Evolutionary conservation across 176 grass and related monocot genomes (phyloP).

Genomic region (Cenchrus fungigraminus): DNA sequence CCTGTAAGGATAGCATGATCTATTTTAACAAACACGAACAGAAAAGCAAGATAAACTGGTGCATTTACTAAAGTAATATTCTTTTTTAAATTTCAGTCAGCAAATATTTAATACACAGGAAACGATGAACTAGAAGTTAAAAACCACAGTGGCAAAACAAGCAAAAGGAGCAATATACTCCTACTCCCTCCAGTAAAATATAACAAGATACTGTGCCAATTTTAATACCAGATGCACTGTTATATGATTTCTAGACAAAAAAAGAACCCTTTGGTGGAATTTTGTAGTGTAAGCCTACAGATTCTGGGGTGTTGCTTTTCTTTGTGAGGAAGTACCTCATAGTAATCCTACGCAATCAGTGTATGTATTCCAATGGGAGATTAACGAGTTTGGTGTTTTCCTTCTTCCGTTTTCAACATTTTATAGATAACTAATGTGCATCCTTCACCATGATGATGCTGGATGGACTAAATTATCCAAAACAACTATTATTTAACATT

Average conservation of each 20-base stretch:
- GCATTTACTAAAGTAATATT: neutral
- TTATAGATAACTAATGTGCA: conserved; percentile 20
- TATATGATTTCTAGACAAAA: neutral
- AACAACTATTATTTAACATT: neutral
- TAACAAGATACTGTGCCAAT: neutral
- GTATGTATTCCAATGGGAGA: neutral
- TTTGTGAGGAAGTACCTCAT: neutral
- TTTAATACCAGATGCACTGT: neutral
- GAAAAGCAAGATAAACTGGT: conserved; percentile 4
- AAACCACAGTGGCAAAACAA: conserved; percentile 7
- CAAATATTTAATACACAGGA: conserved; percentile 5
- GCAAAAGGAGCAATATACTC: neutral
- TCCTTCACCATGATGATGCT: neutral
- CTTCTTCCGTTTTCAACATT: neutral
- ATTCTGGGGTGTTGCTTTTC: neutral
- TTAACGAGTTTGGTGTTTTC: neutral
- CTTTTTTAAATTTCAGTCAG: neutral
- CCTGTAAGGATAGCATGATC: conserved; percentile 54
- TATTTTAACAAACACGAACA: conserved; percentile 17
- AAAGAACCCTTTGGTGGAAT: neutral
- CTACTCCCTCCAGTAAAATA: neutral
- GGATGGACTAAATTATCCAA: neutral
- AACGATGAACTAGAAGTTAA: neutral
- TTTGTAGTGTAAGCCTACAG: neutral
- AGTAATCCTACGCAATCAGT: neutral